These are phyloP conservation scores for Rubia tinctorum DNA, from an alignment of 305 asterid genomes.

Conservation along the genomic window DNA sequence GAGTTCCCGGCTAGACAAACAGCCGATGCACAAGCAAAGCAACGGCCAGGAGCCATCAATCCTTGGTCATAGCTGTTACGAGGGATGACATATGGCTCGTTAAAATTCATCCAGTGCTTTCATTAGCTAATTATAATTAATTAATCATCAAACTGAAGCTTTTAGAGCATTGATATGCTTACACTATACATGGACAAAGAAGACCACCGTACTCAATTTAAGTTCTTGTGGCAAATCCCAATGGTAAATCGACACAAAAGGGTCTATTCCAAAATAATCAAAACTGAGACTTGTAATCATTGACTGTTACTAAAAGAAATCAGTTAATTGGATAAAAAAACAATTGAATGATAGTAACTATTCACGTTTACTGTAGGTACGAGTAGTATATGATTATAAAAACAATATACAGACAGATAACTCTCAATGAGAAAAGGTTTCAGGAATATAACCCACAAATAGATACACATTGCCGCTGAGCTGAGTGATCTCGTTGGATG, in stretches of 20 bases:
- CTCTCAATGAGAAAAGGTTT: too few species aligned
- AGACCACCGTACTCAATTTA: slow-evolving; percentile 52
- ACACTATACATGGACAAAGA: slow-evolving; percentile 43
- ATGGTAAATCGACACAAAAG: slow-evolving; percentile 52
- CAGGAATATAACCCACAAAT: too few species aligned
- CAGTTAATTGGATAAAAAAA: too few species aligned
- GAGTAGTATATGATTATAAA: too few species aligned
- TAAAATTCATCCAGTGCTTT: slow-evolving; percentile 52
- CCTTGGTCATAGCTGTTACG: slow-evolving; percentile 45
- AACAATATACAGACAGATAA: too few species aligned
- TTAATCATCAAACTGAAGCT: too few species aligned
- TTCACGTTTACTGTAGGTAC: too few species aligned
- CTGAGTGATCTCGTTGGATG: too few species aligned
- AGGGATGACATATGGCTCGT: slow-evolving; percentile 40
- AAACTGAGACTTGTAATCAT: background rate
- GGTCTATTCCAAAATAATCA: slow-evolving; percentile 36
- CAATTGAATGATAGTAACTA: too few species aligned
- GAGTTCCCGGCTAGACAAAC: slow-evolving; percentile 40
- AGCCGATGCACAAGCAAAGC: slow-evolving; percentile 27
- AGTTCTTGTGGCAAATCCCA: slow-evolving; percentile 64
- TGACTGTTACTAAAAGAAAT: too few species aligned
- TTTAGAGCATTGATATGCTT: slow-evolving; percentile 12
- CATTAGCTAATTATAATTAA: slow-evolving; percentile 15
- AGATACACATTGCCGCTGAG: too few species aligned
- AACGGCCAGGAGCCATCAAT: slow-evolving; percentile 37